Evolutionary conservation across 371 early-diverging fungal genomes (phyloP).

Genomic region (Mortierella sp.): DNA sequence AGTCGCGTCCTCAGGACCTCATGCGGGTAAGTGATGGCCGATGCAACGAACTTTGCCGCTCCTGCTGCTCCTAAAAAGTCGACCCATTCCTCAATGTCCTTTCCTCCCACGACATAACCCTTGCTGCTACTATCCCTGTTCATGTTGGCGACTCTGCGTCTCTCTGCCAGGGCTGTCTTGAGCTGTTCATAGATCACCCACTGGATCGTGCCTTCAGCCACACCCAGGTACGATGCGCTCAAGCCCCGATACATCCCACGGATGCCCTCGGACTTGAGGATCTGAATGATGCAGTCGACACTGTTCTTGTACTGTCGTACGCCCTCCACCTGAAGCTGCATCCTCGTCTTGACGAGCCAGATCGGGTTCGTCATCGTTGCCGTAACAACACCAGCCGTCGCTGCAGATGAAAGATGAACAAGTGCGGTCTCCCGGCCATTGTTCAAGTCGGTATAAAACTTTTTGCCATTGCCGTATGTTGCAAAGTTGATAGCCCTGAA

Average conservation of each 20-base stretch:
- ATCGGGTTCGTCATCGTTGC: conserved; percentile 93
- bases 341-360: conserved; percentile 96
- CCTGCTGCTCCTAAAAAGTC: conserved; percentile 90
- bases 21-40: conserved; percentile 87
- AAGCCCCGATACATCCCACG: conserved; percentile 90
- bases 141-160: conserved; percentile 25
- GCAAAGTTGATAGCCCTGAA: conserved; percentile 91
- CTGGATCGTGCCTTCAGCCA: conserved; percentile 91
- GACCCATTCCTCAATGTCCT: conserved; percentile 66
- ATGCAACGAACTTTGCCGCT: conserved; percentile 88
- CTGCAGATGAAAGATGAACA: conserved; percentile 87
- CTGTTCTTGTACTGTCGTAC: conserved; percentile 75
- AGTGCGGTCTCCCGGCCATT: conserved; percentile 80
- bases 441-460: conserved; percentile 76
- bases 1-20: conserved; percentile 90
- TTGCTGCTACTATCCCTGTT: conserved; percentile 20
- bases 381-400: conserved; percentile 86
- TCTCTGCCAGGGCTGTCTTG: conserved; percentile 63
- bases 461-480: conserved; percentile 91
- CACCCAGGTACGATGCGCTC: conserved; percentile 89
- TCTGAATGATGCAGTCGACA: conserved; percentile 75
- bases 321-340: conserved; percentile 84
- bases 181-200: conserved; percentile 96
- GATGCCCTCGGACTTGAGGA: conserved; percentile 85
- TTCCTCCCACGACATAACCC: conserved; percentile 35